A percentile compares a stretch with the other conserved stretches of the same genome.
phyloP scores from a whole-genome alignment of 768 basidiomycete species.

The Tylopilus plumbeoviolaceoides region DNA sequence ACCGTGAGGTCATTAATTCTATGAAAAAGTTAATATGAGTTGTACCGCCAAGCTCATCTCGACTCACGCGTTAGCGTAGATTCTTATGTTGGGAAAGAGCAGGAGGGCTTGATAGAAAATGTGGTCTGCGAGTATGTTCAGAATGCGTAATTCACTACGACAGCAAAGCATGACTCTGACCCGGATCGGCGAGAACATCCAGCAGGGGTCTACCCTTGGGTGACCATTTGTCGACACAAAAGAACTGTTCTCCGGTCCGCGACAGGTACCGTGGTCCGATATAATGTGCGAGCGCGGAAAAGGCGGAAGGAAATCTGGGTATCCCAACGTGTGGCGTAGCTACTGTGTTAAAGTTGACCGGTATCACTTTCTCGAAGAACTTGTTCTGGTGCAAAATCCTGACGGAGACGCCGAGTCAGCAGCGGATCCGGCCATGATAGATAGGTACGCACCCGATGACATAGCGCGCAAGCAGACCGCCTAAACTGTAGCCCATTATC shows the following conservation, averaged over 20 bases:
- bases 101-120: conserved; percentile 73
- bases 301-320: conserved; percentile 54
- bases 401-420: neutral
- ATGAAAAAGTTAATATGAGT: neutral
- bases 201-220: conserved; percentile 61
- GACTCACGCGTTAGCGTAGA: conserved; percentile 78
- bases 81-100: conserved; percentile 61
- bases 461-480: conserved; percentile 80
- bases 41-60: neutral
- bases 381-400: conserved; percentile 62
- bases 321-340: conserved; percentile 84
- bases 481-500: conserved; percentile 73
- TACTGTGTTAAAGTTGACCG: conserved; percentile 79
- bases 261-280: conserved; percentile 71
- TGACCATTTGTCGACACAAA: conserved; percentile 69
- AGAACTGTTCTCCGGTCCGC: conserved; percentile 79
- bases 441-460: conserved; percentile 52
- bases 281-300: conserved; percentile 47
- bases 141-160: neutral
- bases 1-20: conserved; percentile 77
- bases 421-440: neutral
- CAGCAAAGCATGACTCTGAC: conserved; percentile 34
- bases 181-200: conserved; percentile 77
- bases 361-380: conserved; percentile 68
- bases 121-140: conserved; percentile 42